Conservation (phyloP, 257 asterid species). For the Ophiorrhiza pumila region DNA sequence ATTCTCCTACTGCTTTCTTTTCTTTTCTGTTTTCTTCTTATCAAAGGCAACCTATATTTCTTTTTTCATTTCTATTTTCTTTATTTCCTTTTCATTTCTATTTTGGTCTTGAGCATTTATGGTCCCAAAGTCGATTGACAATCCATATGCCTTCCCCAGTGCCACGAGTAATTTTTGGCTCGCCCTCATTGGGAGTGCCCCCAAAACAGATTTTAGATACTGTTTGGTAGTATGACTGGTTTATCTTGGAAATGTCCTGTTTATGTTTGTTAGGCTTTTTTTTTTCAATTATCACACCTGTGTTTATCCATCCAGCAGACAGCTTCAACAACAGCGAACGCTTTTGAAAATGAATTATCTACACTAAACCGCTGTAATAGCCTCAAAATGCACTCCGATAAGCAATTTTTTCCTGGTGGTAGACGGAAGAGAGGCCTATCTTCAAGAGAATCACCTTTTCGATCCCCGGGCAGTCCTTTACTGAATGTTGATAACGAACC, state of each 20-base stretch:
- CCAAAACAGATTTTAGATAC: neutral
- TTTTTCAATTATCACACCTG: conserved; percentile 3
- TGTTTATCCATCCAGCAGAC: conserved; percentile 38
- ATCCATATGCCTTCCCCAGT: neutral
- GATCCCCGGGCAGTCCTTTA: conserved; percentile 39
- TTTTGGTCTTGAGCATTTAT: neutral
- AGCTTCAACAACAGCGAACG: conserved; percentile 19
- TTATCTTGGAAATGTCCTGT: conserved; percentile 15
- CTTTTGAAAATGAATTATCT: conserved; percentile 41
- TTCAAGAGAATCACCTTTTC: conserved; percentile 45
- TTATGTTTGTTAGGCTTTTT: conserved; percentile 7
- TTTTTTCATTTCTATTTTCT: neutral
- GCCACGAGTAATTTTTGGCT: neutral
- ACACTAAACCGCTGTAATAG: conserved; percentile 30
- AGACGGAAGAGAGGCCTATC: conserved; percentile 32
- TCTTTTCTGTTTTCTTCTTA: neutral
- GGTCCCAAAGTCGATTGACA: neutral
- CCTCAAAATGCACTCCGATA: conserved; percentile 25
- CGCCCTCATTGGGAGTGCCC: neutral
- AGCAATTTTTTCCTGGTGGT: conserved; percentile 21
- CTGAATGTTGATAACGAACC: conserved; percentile 27
- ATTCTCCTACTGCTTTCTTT: neutral
- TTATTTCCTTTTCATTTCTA: neutral
- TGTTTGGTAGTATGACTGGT: conserved; percentile 15
- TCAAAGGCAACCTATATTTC: neutral